phyloP scores from a whole-genome alignment of 129 eudicot genomes.

The Escallonia herrerae region DNA sequence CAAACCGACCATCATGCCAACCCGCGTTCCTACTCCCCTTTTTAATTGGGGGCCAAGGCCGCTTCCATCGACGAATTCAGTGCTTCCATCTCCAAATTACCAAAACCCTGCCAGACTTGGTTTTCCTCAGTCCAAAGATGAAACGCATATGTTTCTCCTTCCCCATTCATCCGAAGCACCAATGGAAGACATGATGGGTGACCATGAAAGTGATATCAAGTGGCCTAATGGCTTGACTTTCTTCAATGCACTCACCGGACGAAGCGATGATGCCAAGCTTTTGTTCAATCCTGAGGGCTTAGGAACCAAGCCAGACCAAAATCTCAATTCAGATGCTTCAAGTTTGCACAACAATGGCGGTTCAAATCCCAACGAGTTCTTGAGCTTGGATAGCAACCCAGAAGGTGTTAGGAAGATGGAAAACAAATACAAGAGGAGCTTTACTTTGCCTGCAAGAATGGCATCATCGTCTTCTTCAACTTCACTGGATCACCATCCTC shows the following conservation, averaged over 20 bases:
- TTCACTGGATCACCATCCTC: slow-evolving; percentile 64
- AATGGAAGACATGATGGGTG: slow-evolving; percentile 72
- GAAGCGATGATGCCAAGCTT: slow-evolving; percentile 69
- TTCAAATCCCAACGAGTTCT: slow-evolving; percentile 61
- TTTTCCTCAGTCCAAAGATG: slow-evolving; percentile 70
- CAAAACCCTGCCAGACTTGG: slow-evolving; percentile 51
- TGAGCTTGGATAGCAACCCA: slow-evolving; percentile 70
- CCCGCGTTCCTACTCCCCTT: slow-evolving; percentile 68
- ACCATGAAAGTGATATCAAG: slow-evolving; percentile 75
- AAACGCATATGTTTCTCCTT: slow-evolving; percentile 75
- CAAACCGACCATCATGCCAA: slow-evolving; percentile 49
- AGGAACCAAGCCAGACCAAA: slow-evolving; percentile 48
- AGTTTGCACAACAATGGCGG: slow-evolving; percentile 21
- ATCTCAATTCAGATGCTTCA: slow-evolving; percentile 34
- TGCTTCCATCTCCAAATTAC: slow-evolving; percentile 51
- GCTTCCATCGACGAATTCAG: slow-evolving; percentile 31
- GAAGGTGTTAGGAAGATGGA: slow-evolving; percentile 48
- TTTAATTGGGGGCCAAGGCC: slow-evolving; percentile 80
- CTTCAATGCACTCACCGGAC: slow-evolving; percentile 69
- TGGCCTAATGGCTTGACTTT: slow-evolving; percentile 90
- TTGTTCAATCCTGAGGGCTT: slow-evolving; percentile 60
- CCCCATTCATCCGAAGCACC: slow-evolving; percentile 72
- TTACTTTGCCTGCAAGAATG: slow-evolving; percentile 84
- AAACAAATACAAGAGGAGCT: slow-evolving; percentile 85
- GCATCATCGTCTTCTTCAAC: slow-evolving; percentile 77